Percentiles rank a stretch among this genome's conserved stretches.
These are phyloP conservation scores for Passiflora organensis DNA, from an alignment of 345 rosid genomes.

Conservation along the genomic window DNA sequence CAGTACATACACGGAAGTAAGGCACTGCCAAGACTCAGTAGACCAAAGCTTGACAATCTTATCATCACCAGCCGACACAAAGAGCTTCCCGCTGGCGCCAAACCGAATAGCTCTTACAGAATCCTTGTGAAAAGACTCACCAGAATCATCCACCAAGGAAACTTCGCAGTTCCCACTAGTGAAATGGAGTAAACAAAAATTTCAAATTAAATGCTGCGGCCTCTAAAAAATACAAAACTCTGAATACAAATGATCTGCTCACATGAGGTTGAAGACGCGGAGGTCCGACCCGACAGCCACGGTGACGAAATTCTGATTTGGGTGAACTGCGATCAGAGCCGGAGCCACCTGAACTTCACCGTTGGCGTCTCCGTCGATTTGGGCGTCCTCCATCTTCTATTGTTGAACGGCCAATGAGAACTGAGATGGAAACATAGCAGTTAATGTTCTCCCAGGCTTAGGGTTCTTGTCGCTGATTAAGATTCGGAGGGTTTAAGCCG, in stretches of 20 bases:
- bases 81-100: constrained; percentile 59
- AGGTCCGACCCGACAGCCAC: constrained; percentile 84
- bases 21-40: constrained; percentile 66
- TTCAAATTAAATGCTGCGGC: background rate
- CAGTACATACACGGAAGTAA: constrained; percentile 51
- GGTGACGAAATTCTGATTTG: constrained; percentile 57
- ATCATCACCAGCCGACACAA: constrained; percentile 90
- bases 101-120: constrained; percentile 81
- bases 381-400: constrained; percentile 39
- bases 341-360: constrained; percentile 69
- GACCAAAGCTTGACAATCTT: constrained; percentile 92
- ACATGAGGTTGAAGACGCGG: constrained; percentile 74
- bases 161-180: constrained; percentile 47
- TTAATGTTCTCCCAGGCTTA: no score
- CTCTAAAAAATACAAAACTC: background rate
- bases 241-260: constrained; percentile 11
- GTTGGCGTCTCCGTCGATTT: constrained; percentile 49
- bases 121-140: constrained; percentile 47
- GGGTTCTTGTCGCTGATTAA: constrained; percentile 9
- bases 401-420: background rate
- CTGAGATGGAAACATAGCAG: no score
- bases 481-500: constrained; percentile 7
- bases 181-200: background rate
- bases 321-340: constrained; percentile 67
- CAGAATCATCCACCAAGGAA: constrained; percentile 59